These are phyloP conservation scores for Leptographium procerum DNA, from an alignment of 2,329 filamentous ascomycete species.

Conservation along the genomic window DNA sequence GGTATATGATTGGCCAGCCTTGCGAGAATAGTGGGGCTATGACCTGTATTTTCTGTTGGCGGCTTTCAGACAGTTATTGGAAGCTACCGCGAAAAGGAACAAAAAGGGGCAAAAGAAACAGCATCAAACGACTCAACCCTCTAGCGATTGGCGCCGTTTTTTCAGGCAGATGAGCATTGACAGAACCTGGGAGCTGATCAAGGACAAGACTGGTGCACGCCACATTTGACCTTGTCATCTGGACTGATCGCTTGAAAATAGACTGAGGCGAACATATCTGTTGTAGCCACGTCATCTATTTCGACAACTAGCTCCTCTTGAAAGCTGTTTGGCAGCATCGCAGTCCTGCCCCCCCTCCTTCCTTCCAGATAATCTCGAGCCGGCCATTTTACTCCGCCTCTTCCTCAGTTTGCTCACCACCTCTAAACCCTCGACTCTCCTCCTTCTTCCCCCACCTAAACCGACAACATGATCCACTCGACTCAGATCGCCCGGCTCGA, in stretches of 20 bases:
- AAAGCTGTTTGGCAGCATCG: too few relatives aligned
- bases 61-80: neutral
- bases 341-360: too few relatives aligned
- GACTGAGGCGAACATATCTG: neutral
- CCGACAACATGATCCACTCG: slow-evolving; percentile 63
- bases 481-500: slow-evolving; percentile 92
- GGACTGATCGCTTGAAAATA: neutral
- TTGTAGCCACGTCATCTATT: neutral
- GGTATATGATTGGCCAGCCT: neutral
- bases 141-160: neutral
- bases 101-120: neutral
- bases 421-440: neutral
- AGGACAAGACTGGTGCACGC: neutral
- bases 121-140: neutral
- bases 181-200: neutral
- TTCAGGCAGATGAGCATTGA: neutral
- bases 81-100: neutral
- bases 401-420: too few relatives aligned
- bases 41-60: neutral
- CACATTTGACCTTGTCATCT: neutral
- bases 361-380: too few relatives aligned
- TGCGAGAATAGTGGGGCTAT: neutral
- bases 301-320: neutral
- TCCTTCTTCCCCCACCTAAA: neutral
- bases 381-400: too few relatives aligned